Evolutionary conservation across 257 asterid genomes (phyloP).

Genomic region (Voacanga thouarsii): DNA sequence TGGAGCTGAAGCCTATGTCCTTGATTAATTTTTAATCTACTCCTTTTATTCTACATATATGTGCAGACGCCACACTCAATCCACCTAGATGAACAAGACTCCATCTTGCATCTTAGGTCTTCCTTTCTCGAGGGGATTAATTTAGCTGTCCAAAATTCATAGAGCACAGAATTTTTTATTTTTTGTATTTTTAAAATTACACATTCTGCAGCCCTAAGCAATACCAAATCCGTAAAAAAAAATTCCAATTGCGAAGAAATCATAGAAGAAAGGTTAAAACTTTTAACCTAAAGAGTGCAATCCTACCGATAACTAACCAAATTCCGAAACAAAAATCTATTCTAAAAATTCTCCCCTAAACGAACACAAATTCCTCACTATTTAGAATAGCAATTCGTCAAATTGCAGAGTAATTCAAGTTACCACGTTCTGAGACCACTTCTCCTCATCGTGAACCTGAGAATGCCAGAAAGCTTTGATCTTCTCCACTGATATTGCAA

Average conservation of each 20-base stretch:
- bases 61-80: too few relatives aligned
- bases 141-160: not conserved
- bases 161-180: not conserved
- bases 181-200: not conserved
- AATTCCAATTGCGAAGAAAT: not conserved
- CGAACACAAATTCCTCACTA: not conserved
- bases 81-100: not conserved
- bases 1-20: not conserved
- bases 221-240: not conserved
- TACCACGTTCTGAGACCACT: conserved; percentile 81
- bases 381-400: not conserved
- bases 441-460: conserved; percentile 76
- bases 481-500: conserved; percentile 48
- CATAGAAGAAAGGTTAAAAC: not conserved
- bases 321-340: not conserved
- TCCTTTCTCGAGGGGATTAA: not conserved
- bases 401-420: not conserved
- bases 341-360: not conserved
- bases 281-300: not conserved
- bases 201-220: not conserved
- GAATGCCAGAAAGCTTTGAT: conserved; percentile 73
- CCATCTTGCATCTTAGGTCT: not conserved
- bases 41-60: not conserved
- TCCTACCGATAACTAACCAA: not conserved
- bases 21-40: not conserved